Evolutionary conservation across 108 stramenopile species (phyloP).

Genomic region (Fistulifera solaris): DNA sequence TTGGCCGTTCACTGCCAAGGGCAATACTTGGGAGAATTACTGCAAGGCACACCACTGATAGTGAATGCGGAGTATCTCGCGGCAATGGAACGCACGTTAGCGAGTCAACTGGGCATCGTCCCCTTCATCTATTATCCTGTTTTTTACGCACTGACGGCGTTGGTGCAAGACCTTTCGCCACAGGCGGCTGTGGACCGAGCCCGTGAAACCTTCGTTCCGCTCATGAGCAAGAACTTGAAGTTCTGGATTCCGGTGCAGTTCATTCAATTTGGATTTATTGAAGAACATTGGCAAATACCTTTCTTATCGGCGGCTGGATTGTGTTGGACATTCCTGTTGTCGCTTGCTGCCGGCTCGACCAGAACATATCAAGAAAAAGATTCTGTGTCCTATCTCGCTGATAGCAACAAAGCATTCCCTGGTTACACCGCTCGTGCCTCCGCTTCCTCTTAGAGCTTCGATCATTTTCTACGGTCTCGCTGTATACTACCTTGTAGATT

Average conservation of each 20-base stretch:
- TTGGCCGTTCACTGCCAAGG: conserved; percentile 29
- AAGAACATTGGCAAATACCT: conserved; percentile 33
- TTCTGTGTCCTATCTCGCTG: too few species aligned
- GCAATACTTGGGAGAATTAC: conserved; percentile 12
- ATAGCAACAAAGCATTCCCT: too few species aligned
- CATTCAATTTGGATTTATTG: conserved; percentile 38
- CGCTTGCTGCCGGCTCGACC: conserved; percentile 20
- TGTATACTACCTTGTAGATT: too few species aligned
- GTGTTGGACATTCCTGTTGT: conserved; percentile 28
- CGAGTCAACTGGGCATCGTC: conserved; percentile 36
- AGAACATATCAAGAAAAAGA: conserved; percentile 6
- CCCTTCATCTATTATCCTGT: conserved; percentile 45
- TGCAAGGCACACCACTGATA: conserved; percentile 3
- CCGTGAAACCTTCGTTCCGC: conserved; percentile 29
- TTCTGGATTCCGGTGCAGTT: conserved; percentile 66
- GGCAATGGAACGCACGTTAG: conserved; percentile 43
- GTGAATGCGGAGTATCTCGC: conserved; percentile 13
- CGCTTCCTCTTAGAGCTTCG: too few species aligned
- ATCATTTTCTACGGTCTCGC: too few species aligned
- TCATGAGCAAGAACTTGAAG: conserved; percentile 39
- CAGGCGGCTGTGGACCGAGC: conserved; percentile 30
- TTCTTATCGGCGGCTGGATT: conserved; percentile 26
- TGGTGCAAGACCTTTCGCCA: conserved; percentile 31
- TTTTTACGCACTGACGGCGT: conserved; percentile 49
- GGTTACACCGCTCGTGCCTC: too few species aligned